A percentile compares a stretch with the other conserved stretches of the same genome.
These are phyloP conservation scores for Tetrahymena malaccensis DNA, from an alignment of 73 alveolate species.

Conservation along the genomic window DNA sequence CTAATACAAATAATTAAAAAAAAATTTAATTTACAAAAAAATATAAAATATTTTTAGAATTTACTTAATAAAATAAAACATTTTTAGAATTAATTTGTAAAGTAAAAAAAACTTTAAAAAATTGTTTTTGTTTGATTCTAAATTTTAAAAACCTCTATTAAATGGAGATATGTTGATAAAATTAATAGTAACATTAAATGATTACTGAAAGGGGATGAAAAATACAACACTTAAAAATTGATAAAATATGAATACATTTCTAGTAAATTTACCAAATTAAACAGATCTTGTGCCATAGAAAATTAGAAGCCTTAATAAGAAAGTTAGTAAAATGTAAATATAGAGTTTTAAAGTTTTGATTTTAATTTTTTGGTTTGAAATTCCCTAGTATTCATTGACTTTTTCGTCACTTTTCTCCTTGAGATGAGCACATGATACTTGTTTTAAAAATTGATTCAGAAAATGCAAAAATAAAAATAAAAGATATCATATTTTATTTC, in stretches of 20 bases:
- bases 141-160: no score
- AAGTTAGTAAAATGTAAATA: not conserved
- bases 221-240: not conserved
- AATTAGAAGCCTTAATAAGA: not conserved
- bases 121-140: no score
- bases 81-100: no score
- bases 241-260: not conserved
- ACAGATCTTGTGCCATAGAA: not conserved
- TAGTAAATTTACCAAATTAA: not conserved
- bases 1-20: no score
- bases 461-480: not conserved
- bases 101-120: no score
- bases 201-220: not conserved
- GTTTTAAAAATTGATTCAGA: not conserved
- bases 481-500: not conserved
- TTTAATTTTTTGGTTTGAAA: not conserved
- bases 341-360: not conserved
- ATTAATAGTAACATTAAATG: not conserved
- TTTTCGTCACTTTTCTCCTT: not conserved
- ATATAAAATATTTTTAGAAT: no score
- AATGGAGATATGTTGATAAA: no score
- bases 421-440: not conserved
- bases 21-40: no score
- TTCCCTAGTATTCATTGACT: not conserved
- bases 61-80: no score